phyloP scores from a whole-genome alignment of 345 rosid species.

The Firmiana major region DNA sequence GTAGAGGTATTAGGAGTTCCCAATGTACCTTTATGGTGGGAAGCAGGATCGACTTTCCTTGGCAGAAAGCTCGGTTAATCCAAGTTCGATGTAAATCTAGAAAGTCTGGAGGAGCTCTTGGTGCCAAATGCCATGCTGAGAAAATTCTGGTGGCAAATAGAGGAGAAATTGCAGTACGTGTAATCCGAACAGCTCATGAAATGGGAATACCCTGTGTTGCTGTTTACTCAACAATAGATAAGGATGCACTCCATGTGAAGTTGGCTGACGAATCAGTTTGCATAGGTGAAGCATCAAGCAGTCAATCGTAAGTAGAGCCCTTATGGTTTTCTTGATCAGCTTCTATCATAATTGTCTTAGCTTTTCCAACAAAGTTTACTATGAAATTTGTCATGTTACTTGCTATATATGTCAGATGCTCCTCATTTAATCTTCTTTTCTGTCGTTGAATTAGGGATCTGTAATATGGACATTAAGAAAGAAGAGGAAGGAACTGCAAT shows the following conservation, averaged over 20 bases:
- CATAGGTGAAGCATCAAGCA: conserved; percentile 99
- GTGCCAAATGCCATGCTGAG: conserved; percentile 57
- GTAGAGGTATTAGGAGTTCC: conserved; percentile 46
- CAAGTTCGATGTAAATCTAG: conserved; percentile 29
- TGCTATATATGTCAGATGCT: not conserved
- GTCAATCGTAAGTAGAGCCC: conserved; percentile 67
- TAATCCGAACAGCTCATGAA: conserved; percentile 93
- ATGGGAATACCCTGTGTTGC: conserved; percentile 98
- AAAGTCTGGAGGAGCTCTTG: conserved; percentile 50
- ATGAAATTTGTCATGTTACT: not conserved
- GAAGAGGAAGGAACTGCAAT: not conserved
- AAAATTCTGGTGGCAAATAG: conserved; percentile 92
- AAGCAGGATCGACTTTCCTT: conserved; percentile 46
- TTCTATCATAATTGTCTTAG: not conserved
- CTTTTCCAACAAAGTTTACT: not conserved
- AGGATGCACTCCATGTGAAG: conserved; percentile 94
- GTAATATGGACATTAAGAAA: not conserved
- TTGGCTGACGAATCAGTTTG: conserved; percentile 96
- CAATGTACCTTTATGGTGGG: conserved; percentile 66
- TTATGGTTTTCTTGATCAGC: not conserved
- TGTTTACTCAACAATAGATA: conserved; percentile 92
- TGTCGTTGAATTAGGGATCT: not conserved
- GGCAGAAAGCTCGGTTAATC: conserved; percentile 37
- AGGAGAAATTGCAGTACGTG: conserved; percentile 96
- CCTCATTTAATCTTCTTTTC: not conserved